A percentile compares a stretch with the other conserved stretches of the same genome.
Evolutionary conservation across 2,329 filamentous ascomycete species (phyloP).

Genomic region (Exserohilum rostratum): DNA sequence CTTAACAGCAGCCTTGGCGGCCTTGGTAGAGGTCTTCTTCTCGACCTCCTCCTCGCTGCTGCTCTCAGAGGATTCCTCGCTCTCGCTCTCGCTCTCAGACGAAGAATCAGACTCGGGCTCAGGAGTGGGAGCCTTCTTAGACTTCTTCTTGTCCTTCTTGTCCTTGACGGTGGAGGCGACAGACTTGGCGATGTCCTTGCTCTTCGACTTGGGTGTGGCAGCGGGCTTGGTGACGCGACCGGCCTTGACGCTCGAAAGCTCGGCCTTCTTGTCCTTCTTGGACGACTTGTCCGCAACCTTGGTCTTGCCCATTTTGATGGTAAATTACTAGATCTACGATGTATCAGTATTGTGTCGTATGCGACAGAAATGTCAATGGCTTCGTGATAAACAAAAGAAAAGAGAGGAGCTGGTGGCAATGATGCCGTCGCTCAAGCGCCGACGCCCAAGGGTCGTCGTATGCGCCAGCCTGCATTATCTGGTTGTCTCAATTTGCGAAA

Average conservation of each 20-base stretch:
- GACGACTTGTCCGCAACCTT: slow-evolving; percentile 42
- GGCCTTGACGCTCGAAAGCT: slow-evolving; percentile 66
- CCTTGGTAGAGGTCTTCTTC: slow-evolving; percentile 42
- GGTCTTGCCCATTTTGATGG: slow-evolving; percentile 46
- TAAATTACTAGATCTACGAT: slow-evolving; percentile 35
- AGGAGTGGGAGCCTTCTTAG: slow-evolving; percentile 56
- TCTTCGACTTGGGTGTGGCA: slow-evolving; percentile 69
- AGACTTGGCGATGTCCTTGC: slow-evolving; percentile 69
- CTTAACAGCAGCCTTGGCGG: slow-evolving; percentile 44
- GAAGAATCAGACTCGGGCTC: slow-evolving; percentile 52
- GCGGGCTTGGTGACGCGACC: slow-evolving; percentile 71
- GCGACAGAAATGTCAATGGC: slow-evolving; percentile 4
- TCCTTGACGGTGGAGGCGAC: slow-evolving; percentile 49
- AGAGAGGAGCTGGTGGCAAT: slow-evolving; percentile 30
- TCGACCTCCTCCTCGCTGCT: slow-evolving; percentile 43
- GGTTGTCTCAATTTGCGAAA: slow-evolving; percentile 51
- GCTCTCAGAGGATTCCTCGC: slow-evolving; percentile 39
- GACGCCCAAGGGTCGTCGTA: slow-evolving; percentile 18
- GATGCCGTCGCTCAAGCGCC: slow-evolving; percentile 33
- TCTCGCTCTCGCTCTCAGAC: slow-evolving; percentile 45
- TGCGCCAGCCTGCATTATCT: slow-evolving; percentile 45
- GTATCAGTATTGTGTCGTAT: slow-evolving; percentile 37
- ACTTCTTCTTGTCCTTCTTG: slow-evolving; percentile 62
- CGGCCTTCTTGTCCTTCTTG: slow-evolving; percentile 66
- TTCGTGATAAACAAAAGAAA: slow-evolving; percentile 16